Percentiles rank a stretch among this genome's conserved stretches.
Evolutionary conservation across 768 basidiomycete genomes (phyloP).

Genomic region (Pleurotus cornucopiae): DNA sequence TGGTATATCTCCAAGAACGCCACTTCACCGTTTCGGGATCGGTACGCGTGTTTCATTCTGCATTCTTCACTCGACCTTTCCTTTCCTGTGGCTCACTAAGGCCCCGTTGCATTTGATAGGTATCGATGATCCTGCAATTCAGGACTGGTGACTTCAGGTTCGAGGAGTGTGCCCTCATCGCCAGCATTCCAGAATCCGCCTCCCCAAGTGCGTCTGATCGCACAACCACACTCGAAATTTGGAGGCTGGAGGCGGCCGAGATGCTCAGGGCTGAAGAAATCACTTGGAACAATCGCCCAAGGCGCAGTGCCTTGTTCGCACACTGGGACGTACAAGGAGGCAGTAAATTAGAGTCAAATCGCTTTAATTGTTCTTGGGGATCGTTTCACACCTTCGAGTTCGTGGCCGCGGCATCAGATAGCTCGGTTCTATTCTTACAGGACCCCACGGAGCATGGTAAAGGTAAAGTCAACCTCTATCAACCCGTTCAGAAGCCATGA

Average conservation of each 20-base stretch:
- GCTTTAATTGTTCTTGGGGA: slow-evolving; percentile 2
- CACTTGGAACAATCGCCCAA: slow-evolving; percentile 1
- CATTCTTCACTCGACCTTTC: background rate
- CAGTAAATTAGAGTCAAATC: background rate
- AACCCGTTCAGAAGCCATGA: background rate
- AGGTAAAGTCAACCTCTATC: background rate
- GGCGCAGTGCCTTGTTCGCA: background rate
- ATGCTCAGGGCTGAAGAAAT: background rate
- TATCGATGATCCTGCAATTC: slow-evolving; percentile 3
- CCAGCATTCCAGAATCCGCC: background rate
- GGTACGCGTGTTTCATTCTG: background rate
- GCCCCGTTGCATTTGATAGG: background rate
- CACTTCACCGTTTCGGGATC: background rate
- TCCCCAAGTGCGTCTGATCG: background rate
- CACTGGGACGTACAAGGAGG: background rate
- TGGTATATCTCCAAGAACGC: slow-evolving; percentile 2
- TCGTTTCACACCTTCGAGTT: slow-evolving; percentile 7
- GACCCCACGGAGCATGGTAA: slow-evolving; percentile 5
- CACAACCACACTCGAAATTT: background rate
- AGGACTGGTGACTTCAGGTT: slow-evolving; percentile 3
- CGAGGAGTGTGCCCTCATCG: slow-evolving; percentile 3
- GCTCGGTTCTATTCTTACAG: background rate
- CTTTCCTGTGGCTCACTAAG: no score
- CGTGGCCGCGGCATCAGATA: background rate
- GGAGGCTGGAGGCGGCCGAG: background rate